Evolutionary conservation across 805 yeast species (phyloP).

Genomic region (Yamadazyma sp.): DNA sequence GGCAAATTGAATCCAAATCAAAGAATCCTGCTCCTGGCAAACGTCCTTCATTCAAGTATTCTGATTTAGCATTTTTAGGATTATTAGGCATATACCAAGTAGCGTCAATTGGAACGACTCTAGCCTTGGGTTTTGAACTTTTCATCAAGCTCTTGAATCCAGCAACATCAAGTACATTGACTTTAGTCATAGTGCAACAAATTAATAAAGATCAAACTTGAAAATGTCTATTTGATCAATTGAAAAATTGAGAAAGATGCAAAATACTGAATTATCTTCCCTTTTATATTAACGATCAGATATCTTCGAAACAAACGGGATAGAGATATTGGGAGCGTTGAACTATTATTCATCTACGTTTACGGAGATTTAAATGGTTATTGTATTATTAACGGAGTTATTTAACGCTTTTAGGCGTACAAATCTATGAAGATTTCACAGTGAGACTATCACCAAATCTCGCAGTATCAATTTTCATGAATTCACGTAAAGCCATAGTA

Average conservation of each 20-base stretch:
- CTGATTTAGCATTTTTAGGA: constrained; percentile 56
- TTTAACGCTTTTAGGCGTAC: constrained; percentile 2
- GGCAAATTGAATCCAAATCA: constrained; percentile 71
- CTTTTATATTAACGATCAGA: too few species aligned
- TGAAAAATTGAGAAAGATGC: too few species aligned
- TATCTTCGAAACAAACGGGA: too few species aligned
- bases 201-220: too few species aligned
- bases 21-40: constrained; percentile 67
- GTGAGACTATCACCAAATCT: constrained; percentile 22
- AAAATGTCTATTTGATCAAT: too few species aligned
- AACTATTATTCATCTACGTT: background rate
- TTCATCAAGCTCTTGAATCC: constrained; percentile 11
- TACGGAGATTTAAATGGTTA: background rate
- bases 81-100: constrained; percentile 90
- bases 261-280: too few species aligned
- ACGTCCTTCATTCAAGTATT: constrained; percentile 53
- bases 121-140: constrained; percentile 11
- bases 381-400: background rate
- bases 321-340: too few species aligned
- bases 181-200: too few species aligned
- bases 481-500: constrained; percentile 94
- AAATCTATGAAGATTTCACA: too few species aligned
- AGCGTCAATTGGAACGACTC: constrained; percentile 69
- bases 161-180: constrained; percentile 8
- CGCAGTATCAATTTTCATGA: constrained; percentile 74